These are phyloP conservation scores for Talaromyces sp. DNA, from an alignment of 2,329 filamentous ascomycete genomes.

Conservation along the genomic window DNA sequence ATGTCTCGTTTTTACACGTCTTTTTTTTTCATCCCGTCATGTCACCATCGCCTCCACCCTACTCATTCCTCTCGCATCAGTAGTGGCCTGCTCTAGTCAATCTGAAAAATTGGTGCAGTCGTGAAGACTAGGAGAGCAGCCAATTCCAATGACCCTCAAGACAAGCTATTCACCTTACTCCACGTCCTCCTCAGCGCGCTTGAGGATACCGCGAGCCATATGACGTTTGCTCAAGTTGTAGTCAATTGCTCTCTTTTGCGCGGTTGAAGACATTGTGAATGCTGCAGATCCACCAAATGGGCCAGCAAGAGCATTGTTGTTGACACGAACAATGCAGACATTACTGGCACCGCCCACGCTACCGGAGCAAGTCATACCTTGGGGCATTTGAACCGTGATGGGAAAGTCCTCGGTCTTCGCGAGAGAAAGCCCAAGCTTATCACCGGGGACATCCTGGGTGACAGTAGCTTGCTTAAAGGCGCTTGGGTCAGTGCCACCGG, in stretches of 20 bases:
- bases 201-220: conserved; percentile 13
- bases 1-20: too few relatives aligned
- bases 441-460: conserved; percentile 60
- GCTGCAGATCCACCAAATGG: conserved; percentile 66
- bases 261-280: conserved; percentile 53
- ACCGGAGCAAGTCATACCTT: conserved; percentile 64
- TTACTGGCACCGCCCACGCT: conserved; percentile 56
- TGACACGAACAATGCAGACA: conserved; percentile 63
- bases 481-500: conserved; percentile 57
- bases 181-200: not conserved
- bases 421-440: conserved; percentile 56
- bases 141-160: too few relatives aligned
- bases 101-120: too few relatives aligned
- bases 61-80: too few relatives aligned
- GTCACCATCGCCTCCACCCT: too few relatives aligned
- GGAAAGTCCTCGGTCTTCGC: conserved; percentile 63
- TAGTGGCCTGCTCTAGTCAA: too few relatives aligned
- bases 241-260: conserved; percentile 11
- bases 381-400: conserved; percentile 62
- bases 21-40: too few relatives aligned
- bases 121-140: too few relatives aligned
- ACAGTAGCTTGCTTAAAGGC: conserved; percentile 61
- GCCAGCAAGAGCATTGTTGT: conserved; percentile 60
- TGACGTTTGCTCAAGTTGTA: conserved; percentile 9
- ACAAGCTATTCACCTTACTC: too few relatives aligned